phyloP scores from a whole-genome alignment of 768 basidiomycete genomes.

The Boletus rex-veris region DNA sequence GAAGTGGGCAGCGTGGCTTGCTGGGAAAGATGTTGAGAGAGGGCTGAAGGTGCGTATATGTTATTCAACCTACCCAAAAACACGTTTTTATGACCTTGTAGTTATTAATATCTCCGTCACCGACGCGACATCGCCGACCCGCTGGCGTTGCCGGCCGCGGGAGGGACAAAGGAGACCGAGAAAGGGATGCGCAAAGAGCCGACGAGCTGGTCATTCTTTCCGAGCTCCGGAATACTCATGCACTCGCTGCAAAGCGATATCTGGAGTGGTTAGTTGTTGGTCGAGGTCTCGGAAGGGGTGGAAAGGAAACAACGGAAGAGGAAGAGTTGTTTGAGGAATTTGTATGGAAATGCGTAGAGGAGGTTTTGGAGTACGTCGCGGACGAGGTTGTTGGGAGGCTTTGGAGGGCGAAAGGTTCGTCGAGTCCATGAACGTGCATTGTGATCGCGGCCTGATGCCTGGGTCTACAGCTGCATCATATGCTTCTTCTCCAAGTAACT shows the following conservation, averaged over 20 bases:
- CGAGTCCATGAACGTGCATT: neutral
- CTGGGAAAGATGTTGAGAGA: constrained; percentile 60
- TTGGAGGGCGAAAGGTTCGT: constrained; percentile 68
- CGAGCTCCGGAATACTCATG: constrained; percentile 21
- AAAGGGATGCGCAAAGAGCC: constrained; percentile 17
- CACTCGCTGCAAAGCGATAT: constrained; percentile 59
- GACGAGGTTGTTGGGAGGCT: constrained; percentile 55
- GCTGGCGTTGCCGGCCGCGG: constrained; percentile 16
- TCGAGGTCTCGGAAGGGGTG: constrained; percentile 38
- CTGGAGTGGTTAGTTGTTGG: constrained; percentile 79
- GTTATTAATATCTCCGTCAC: constrained; percentile 23
- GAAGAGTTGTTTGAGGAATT: constrained; percentile 60
- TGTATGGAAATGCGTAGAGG: constrained; percentile 51
- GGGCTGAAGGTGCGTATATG: constrained; percentile 58
- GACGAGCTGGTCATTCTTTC: constrained; percentile 30
- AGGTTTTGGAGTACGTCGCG: constrained; percentile 45
- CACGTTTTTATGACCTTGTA: neutral
- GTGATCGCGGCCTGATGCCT: neutral
- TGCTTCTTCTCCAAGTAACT: constrained; percentile 32
- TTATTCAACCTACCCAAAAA: neutral
- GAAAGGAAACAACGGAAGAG: constrained; percentile 21
- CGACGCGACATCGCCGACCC: constrained; percentile 18
- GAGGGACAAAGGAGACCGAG: constrained; percentile 26
- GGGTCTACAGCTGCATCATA: constrained; percentile 50
- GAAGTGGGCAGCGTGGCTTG: constrained; percentile 80